Conservation (phyloP, 192 early-diverging fungal genomes). For the Podila epigama region DNA sequence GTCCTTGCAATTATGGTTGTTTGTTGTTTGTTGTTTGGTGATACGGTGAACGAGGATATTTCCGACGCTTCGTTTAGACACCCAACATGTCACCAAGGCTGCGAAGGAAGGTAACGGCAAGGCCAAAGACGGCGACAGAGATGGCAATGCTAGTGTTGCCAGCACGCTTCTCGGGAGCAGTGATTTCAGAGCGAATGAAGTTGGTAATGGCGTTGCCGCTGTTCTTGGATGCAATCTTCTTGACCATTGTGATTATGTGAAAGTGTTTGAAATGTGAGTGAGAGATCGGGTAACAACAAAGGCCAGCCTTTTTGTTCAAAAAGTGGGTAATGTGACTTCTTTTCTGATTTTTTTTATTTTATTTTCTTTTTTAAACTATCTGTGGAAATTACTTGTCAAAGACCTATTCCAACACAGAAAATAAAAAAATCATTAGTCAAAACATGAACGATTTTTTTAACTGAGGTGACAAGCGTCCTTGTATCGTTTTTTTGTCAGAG, state of each 20-base stretch:
- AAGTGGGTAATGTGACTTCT: not conserved
- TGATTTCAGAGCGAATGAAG: slow-evolving; percentile 54
- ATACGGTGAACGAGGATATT: not conserved
- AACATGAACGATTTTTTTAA: not conserved
- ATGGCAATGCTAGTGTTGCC: slow-evolving; percentile 63
- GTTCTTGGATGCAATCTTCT: slow-evolving; percentile 50
- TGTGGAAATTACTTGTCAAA: too few species aligned
- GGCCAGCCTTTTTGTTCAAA: not conserved
- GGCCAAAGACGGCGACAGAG: slow-evolving; percentile 62
- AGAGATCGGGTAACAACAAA: not conserved
- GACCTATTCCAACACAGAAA: not conserved
- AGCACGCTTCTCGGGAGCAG: slow-evolving; percentile 60
- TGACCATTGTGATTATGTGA: slow-evolving; percentile 38
- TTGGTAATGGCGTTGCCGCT: slow-evolving; percentile 49
- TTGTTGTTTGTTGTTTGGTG: not conserved
- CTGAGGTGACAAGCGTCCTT: not conserved
- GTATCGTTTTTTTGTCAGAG: slow-evolving; percentile 21
- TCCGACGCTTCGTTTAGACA: slow-evolving; percentile 33
- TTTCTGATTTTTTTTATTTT: not conserved
- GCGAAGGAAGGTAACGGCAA: slow-evolving; percentile 63
- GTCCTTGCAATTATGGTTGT: not conserved
- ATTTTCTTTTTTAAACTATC: not conserved
- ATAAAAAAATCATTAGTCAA: not conserved
- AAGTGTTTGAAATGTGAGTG: not conserved
- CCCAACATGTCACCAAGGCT: slow-evolving; percentile 63